Conservation (phyloP, 1,284 basidiomycete genomes). For the Porogramme epimiltina region DNA sequence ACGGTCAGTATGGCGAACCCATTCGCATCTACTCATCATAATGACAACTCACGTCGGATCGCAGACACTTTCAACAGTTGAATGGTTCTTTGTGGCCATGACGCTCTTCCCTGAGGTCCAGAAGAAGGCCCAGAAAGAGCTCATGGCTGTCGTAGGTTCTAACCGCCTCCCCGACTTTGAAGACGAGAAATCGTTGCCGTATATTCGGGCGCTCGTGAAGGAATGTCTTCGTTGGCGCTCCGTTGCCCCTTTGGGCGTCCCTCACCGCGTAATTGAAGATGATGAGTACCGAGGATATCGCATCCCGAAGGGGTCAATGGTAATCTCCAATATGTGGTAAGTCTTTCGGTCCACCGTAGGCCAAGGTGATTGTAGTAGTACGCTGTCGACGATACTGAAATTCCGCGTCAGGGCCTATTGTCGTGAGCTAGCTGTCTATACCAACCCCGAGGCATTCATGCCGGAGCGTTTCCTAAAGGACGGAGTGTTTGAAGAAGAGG, state of each 20-base stretch:
- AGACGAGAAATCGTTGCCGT: slow-evolving; percentile 29
- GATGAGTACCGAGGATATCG: slow-evolving; percentile 33
- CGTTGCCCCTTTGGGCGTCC: slow-evolving; percentile 25
- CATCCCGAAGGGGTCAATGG: slow-evolving; percentile 30
- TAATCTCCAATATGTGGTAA: slow-evolving; percentile 33
- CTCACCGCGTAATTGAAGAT: slow-evolving; percentile 32
- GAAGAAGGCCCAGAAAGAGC: slow-evolving; percentile 37
- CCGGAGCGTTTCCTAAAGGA: slow-evolving; percentile 39
- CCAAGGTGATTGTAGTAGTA: not conserved
- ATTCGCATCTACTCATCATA: not conserved
- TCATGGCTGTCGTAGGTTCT: slow-evolving; percentile 18
- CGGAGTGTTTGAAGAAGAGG: slow-evolving; percentile 31
- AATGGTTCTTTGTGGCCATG: slow-evolving; percentile 39
- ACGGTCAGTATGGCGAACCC: slow-evolving; percentile 9
- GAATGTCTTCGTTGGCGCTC: slow-evolving; percentile 18
- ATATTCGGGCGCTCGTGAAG: slow-evolving; percentile 14
- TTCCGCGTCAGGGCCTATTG: slow-evolving; percentile 21
- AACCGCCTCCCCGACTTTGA: slow-evolving; percentile 38
- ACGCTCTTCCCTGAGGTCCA: slow-evolving; percentile 35
- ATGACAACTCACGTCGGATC: not conserved
- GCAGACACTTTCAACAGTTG: slow-evolving; percentile 18
- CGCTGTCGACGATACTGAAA: not conserved
- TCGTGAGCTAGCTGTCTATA: slow-evolving; percentile 31
- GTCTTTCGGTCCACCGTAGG: not conserved
- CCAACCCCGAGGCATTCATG: slow-evolving; percentile 36